Percentiles rank a stretch among this genome's conserved stretches.
Evolutionary conservation across 73 alveolate species (phyloP).

Genomic region (Diophrys appendiculata): DNA sequence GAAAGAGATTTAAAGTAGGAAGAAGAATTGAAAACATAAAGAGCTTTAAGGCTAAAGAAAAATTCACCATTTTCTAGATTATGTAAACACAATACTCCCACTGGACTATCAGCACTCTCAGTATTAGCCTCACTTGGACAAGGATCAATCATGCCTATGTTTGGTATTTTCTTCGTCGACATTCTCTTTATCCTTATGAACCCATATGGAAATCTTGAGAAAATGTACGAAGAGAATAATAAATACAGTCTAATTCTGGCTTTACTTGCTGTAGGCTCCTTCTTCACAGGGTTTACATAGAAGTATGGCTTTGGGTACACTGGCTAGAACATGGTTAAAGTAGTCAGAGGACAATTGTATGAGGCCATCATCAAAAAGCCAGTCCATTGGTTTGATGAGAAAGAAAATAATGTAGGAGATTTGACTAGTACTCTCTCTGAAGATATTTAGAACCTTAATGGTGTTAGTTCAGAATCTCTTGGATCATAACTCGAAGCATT

Average conservation of each 20-base stretch:
- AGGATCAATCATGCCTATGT: constrained; percentile 51
- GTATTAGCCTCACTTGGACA: constrained; percentile 14
- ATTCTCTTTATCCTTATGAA: constrained; percentile 43
- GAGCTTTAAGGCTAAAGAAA: constrained; percentile 12
- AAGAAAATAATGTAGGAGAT: constrained; percentile 60
- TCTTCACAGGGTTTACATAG: constrained; percentile 9
- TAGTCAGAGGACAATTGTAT: constrained; percentile 33
- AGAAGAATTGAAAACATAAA: not conserved
- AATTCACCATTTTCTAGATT: constrained; percentile 9
- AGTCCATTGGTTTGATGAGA: constrained; percentile 50
- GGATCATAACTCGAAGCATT: constrained; percentile 32
- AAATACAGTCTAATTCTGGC: constrained; percentile 20
- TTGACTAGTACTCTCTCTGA: constrained; percentile 37
- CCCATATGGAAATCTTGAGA: constrained; percentile 7
- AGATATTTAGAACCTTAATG: constrained; percentile 49
- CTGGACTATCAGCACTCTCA: not conserved
- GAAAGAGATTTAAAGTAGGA: not conserved
- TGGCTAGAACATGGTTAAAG: constrained; percentile 59
- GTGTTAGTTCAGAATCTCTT: constrained; percentile 52
- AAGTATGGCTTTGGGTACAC: constrained; percentile 41
- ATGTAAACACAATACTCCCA: constrained; percentile 2
- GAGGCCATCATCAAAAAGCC: constrained; percentile 23
- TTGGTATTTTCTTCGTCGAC: constrained; percentile 39
- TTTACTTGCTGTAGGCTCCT: constrained; percentile 18
- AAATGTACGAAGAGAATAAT: constrained; percentile 15